Conservation (phyloP, 768 basidiomycete genomes). For the Imleria badia region DNA sequence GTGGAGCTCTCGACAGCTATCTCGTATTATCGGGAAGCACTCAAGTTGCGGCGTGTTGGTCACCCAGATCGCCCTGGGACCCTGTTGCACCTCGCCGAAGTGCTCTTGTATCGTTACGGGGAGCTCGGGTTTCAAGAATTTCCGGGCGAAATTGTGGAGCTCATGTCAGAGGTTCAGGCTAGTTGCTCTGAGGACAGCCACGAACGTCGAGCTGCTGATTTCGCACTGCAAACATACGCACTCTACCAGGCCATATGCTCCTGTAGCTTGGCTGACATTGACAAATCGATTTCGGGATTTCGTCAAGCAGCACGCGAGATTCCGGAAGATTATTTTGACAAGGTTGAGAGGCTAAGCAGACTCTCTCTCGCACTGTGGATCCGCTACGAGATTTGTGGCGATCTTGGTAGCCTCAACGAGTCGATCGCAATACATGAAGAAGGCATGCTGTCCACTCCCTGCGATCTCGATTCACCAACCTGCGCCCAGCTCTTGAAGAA, state of each 20-base stretch:
- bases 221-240: neutral
- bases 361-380: conserved; percentile 11
- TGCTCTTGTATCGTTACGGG: neutral
- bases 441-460: neutral
- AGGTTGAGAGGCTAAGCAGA: conserved; percentile 2
- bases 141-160: neutral
- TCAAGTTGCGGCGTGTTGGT: neutral
- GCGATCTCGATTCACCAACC: no score
- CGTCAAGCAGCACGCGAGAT: neutral
- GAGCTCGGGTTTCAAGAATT: neutral
- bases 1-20: neutral
- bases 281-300: neutral
- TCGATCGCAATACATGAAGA: conserved; percentile 1
- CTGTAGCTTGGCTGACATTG: neutral
- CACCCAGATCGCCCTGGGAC: neutral
- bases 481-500: no score
- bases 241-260: neutral
- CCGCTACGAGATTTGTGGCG: neutral
- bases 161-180: neutral
- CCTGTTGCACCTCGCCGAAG: neutral
- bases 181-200: neutral
- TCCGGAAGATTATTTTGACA: conserved; percentile 4
- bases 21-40: conserved; percentile 3
- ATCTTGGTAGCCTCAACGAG: conserved; percentile 11
- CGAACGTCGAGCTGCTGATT: neutral